A percentile compares a stretch with the other conserved stretches of the same genome.
Conservation (phyloP, 768 basidiomycete genomes). For the Mycena floridula region DNA sequence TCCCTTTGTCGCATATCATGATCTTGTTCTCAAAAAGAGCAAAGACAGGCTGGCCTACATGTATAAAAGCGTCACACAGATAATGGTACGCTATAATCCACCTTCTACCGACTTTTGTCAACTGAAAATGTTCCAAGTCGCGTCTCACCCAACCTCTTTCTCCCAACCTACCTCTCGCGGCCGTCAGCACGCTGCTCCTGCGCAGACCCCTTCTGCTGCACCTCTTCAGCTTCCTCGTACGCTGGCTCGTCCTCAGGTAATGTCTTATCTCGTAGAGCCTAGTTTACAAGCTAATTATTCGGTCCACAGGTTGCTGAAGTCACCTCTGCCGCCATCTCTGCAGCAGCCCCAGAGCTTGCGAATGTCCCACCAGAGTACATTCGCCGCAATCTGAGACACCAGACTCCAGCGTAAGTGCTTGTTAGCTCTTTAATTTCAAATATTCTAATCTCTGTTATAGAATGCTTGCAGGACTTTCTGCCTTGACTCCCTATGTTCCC, state of each 20-base stretch:
- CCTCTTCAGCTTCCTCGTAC: slow-evolving; percentile 65
- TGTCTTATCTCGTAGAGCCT: no score
- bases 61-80: neutral
- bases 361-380: slow-evolving; percentile 67
- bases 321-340: slow-evolving; percentile 49
- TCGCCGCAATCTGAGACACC: slow-evolving; percentile 48
- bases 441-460: slow-evolving; percentile 23
- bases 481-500: slow-evolving; percentile 35
- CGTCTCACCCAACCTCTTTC: slow-evolving; percentile 36
- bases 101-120: neutral
- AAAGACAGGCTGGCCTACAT: neutral
- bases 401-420: slow-evolving; percentile 34
- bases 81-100: neutral
- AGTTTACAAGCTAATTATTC: no score
- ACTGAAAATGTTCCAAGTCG: slow-evolving; percentile 40
- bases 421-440: slow-evolving; percentile 10
- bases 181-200: slow-evolving; percentile 20
- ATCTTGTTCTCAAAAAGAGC: neutral
- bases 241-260: slow-evolving; percentile 61
- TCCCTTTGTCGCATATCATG: neutral
- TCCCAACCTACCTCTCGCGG: slow-evolving; percentile 1
- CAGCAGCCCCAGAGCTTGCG: slow-evolving; percentile 62
- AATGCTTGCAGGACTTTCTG: slow-evolving; percentile 48
- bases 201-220: slow-evolving; percentile 7
- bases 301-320: slow-evolving; percentile 53